These are phyloP conservation scores for Colletotrichum falcatum DNA, from an alignment of 2,329 filamentous ascomycete species.

Conservation along the genomic window DNA sequence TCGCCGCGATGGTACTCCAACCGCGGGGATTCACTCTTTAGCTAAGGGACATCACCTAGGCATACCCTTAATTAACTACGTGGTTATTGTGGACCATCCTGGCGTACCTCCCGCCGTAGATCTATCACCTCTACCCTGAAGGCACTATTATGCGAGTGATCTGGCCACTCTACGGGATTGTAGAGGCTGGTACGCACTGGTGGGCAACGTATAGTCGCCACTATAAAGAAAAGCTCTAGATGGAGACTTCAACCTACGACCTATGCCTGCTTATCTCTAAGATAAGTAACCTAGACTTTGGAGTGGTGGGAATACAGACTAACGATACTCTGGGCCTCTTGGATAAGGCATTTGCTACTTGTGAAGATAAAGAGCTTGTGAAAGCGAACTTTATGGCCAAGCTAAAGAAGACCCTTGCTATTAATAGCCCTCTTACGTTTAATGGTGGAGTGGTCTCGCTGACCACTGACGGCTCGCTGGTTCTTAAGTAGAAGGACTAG, in stretches of 20 bases:
- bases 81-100: neutral
- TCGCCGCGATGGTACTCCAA: neutral
- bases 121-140: neutral
- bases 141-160: neutral
- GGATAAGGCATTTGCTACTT: neutral
- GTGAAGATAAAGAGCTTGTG: accelerated
- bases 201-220: neutral
- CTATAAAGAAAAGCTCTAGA: neutral
- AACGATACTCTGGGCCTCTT: neutral
- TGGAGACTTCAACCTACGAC: neutral
- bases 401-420: neutral
- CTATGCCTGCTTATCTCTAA: neutral
- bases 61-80: neutral
- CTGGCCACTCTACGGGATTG: neutral
- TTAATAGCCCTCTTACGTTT: accelerated
- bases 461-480: neutral
- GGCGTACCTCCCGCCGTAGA: neutral
- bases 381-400: neutral
- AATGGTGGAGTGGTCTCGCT: neutral
- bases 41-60: neutral
- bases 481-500: neutral
- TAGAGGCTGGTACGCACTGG: neutral
- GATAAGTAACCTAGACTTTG: accelerated
- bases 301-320: neutral
- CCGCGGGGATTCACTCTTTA: neutral